Percentiles rank a stretch among this genome's conserved stretches.
Evolutionary conservation across 2,329 filamentous ascomycete species (phyloP).

Genomic region (Exophiala sp.): DNA sequence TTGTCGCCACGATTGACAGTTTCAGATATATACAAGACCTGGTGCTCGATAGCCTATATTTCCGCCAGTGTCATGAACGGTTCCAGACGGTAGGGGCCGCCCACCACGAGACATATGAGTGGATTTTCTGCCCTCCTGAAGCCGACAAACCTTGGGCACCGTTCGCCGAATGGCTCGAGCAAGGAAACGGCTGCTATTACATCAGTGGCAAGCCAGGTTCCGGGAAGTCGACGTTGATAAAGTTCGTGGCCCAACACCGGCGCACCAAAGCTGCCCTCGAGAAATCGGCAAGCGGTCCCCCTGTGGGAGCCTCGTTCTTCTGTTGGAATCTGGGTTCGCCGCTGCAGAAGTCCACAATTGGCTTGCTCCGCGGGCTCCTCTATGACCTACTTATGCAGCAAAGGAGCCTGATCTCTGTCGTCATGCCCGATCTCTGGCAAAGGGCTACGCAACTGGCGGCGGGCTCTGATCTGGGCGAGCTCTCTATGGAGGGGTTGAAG

Average conservation of each 20-base stretch:
- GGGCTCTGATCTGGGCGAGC: background rate
- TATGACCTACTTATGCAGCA: background rate
- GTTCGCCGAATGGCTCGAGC: background rate
- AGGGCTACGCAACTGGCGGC: no score
- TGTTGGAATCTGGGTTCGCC: conserved; percentile 3
- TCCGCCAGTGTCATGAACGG: no score
- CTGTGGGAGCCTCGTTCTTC: background rate
- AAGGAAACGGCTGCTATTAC: background rate
- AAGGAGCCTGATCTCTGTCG: background rate
- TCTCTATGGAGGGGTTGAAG: background rate
- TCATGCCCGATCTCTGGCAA: background rate
- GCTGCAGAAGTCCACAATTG: conserved; percentile 4
- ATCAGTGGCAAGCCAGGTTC: conserved; percentile 3
- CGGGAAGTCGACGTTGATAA: conserved; percentile 11
- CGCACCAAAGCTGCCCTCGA: background rate
- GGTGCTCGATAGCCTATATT: conserved; percentile 3
- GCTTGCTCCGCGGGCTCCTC: conserved; percentile 1
- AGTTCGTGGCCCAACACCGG: conserved; percentile 5
- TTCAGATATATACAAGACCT: no score
- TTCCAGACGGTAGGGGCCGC: conserved; percentile 1
- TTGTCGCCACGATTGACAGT: no score
- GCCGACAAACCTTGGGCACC: background rate
- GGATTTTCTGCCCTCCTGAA: background rate
- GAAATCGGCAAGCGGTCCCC: background rate
- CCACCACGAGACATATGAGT: conserved; percentile 3